Base-by-base conservation (phyloP, 345 rosid genomes). In the Hibiscus tridactylites region DNA sequence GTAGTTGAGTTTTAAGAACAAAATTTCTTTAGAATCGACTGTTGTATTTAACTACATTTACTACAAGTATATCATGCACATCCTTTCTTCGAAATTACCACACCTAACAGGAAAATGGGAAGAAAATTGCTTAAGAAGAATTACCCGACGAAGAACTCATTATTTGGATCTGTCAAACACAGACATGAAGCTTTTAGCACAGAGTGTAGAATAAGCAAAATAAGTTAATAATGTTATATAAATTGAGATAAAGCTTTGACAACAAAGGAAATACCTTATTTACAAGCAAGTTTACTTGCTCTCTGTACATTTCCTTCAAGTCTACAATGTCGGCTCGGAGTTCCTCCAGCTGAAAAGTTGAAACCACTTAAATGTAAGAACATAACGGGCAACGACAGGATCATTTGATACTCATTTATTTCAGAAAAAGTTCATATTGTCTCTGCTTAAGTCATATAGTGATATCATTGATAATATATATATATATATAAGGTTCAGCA, bases 271-370 rank as follows among this genome's bases (percentile, higher is more conserved):
- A 61, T 79, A 96, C 99, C 99, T 92, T 88, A 81, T 96, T 91
- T 76, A 96, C 99, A 68, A 96, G 97, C 84, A 96, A 73, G 88
- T 88, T 90, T 68, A 92, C 98, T 89, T 96, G 99, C 87, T 96
- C 99, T 84, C 95, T 91, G 80, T 96, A 96, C 99, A 96, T 96
- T 82, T 96, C 99, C 85, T 96, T 96, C 88, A 96, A 81, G 85
- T 96, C 99, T 56, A 87, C 84, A 76, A 96, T 89, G 84, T 96
- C 99, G 8, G 90, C 91, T 11, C 97, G 89, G 46, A 96, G 98
- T 83, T 96, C 99, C 86, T 96, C 99, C 96, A 96, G 79, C 98
- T 96, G 79, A 12, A 80, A 73, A 83, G 12, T 52, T 6, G 47
- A 73, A 80, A 71, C 5, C 56, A 63, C 8, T 67, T 62, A 17